These are phyloP conservation scores for Beauveria australis DNA, from an alignment of 2,329 filamentous ascomycete species.

Conservation along the genomic window DNA sequence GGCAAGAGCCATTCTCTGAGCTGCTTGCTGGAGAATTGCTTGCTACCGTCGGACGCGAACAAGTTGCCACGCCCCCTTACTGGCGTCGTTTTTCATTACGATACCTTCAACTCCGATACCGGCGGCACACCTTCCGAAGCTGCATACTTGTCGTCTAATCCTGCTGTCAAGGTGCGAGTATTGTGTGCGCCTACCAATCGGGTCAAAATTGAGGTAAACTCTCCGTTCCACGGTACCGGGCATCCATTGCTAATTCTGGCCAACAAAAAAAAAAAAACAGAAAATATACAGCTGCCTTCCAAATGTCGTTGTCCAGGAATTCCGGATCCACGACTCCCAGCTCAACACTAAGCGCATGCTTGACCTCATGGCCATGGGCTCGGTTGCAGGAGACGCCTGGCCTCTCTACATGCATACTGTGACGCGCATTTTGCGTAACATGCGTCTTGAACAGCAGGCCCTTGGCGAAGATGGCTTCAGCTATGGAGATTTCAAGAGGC, in stretches of 20 bases:
- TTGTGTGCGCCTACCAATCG: slow-evolving; percentile 48
- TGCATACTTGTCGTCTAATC: slow-evolving; percentile 41
- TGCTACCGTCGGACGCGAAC: slow-evolving; percentile 37
- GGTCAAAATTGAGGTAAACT: slow-evolving; percentile 26
- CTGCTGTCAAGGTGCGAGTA: slow-evolving; percentile 39
- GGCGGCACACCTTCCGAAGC: slow-evolving; percentile 50
- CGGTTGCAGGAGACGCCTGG: slow-evolving; percentile 25
- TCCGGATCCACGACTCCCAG: slow-evolving; percentile 42
- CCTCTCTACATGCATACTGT: slow-evolving; percentile 53
- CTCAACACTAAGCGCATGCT: slow-evolving; percentile 52
- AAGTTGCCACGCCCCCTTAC: slow-evolving; percentile 44
- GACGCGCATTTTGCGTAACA: slow-evolving; percentile 46
- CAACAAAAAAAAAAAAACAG: slow-evolving; percentile 15
- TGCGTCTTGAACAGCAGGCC: slow-evolving; percentile 39
- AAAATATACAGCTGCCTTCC: slow-evolving; percentile 32
- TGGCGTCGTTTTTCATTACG: slow-evolving; percentile 58
- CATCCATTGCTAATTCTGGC: background rate
- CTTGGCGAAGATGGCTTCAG: slow-evolving; percentile 30
- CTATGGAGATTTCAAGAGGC: slow-evolving; percentile 39
- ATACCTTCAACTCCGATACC: slow-evolving; percentile 42
- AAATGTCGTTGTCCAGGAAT: slow-evolving; percentile 38
- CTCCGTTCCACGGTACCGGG: no score
- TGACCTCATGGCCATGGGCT: slow-evolving; percentile 48
- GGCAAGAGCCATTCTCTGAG: slow-evolving; percentile 56
- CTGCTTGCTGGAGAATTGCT: slow-evolving; percentile 48